Base-by-base conservation (phyloP, 345 rosid species). In the Atalantia buxifolia region DNA sequence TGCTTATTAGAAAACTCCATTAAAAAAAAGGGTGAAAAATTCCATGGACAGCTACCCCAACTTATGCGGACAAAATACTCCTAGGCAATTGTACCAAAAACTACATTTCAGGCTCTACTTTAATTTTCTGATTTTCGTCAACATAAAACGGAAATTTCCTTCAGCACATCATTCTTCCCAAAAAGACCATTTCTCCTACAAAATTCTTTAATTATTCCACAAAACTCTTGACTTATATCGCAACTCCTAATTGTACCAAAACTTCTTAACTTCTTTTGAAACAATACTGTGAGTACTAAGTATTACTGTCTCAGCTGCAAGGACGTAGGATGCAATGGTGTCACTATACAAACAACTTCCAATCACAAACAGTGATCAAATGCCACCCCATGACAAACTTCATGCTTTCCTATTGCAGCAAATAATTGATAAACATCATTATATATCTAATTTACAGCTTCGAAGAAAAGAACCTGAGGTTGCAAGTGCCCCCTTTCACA, bases 381-480 rank as follows among this genome's bases (percentile, higher is more conserved):
- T 71, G 74, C 73, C 53, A 56, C 68, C 53, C 67, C 69, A 66
- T 38, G 31, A 67, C 69, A 38, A 78, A 40, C 79, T 53, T 36
- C 28, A 56, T 36, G 76, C 76, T 77, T 59, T 56, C 71, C 53
- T 31, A 75, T 63, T 65, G 83, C 77, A 75, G 76, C 76, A 81
- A 75, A 80, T 69, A 70, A 45, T 64, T 66, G 48, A 75, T 79
- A 69, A 68, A 57, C 86, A 78, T 83, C 73, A 61, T 74, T 18
- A 71, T 42, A 64, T 40, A 48, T 80, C 78, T 85, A 86, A 74
- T 86, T 87, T 84, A 88, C 82, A 81, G 93, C 91, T 87, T 92
- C 97, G 64, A 87, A 96, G 87, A 96, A 89, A 65, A 96, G 92
- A 85, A 94, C 97, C 88, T 96, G 99, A 60, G 99, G 98, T 75